phyloP scores from a whole-genome alignment of 805 yeast genomes.

The Candida quercuum region DNA sequence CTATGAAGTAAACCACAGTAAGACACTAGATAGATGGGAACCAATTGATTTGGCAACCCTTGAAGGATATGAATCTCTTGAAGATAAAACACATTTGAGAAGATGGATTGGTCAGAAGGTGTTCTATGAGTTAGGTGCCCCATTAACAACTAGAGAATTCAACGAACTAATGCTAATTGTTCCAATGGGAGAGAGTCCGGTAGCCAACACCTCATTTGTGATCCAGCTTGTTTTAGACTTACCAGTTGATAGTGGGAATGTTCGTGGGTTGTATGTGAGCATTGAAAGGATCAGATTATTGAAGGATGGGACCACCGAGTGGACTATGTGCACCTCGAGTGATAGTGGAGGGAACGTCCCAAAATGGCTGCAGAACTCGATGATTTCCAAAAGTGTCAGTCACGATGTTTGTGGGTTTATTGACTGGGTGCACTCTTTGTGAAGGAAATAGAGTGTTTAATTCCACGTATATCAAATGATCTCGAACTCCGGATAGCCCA shows the following conservation, averaged over 20 bases:
- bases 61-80: constrained; percentile 9
- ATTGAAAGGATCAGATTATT: constrained; percentile 27
- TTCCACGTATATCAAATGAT: neutral
- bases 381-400: constrained; percentile 33
- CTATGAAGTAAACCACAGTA: constrained; percentile 30
- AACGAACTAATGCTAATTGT: constrained; percentile 28
- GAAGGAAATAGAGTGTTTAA: neutral
- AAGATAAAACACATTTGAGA: constrained; percentile 5
- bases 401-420: constrained; percentile 34
- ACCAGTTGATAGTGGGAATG: constrained; percentile 19
- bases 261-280: constrained; percentile 30
- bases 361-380: constrained; percentile 33
- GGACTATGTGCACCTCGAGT: constrained; percentile 35
- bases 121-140: constrained; percentile 31
- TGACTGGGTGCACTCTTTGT: constrained; percentile 17
- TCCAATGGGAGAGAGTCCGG: constrained; percentile 19
- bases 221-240: constrained; percentile 28
- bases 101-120: constrained; percentile 28
- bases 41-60: constrained; percentile 17
- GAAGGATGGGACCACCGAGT: constrained; percentile 17
- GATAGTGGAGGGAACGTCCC: constrained; percentile 38
- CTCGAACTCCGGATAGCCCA: constrained; percentile 1
- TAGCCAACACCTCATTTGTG: constrained; percentile 23
- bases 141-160: constrained; percentile 32
- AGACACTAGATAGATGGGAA: constrained; percentile 25